Base-by-base conservation (phyloP, 2,329 filamentous ascomycete genomes). In the Thyridium curvatum region DNA sequence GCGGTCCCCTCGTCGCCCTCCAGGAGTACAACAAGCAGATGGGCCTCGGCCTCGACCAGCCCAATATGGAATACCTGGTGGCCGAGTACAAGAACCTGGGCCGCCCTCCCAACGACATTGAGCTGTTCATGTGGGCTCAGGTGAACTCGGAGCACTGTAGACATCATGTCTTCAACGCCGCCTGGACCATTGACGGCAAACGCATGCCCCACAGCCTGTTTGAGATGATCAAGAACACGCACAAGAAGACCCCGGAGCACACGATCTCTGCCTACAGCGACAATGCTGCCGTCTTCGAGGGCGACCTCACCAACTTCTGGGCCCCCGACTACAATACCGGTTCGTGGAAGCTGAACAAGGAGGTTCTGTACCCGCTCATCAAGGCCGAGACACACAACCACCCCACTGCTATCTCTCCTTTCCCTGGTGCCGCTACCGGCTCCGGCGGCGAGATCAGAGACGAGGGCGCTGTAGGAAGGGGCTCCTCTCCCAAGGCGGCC, bases 311-410 rank as follows among this genome's bases (percentile, higher is more conserved):
- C 28, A 80, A 74, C 46, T 84, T 86, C 56, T 97, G 91, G 91
- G 84, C 88, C 1, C 93, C 93, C 4, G 86, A 93, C 54, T 82
- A 89, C 50, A 73, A 80, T 30, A 94, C 86, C 4, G 87, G 90
- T 21, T 84, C 86, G 50, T 98, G 91, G 91, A 84, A 75, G 52
- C 77, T 91, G 43, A 87, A 77, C 15, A 93, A 87, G 53, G 93
- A 98, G 66, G 71, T 79, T 17, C 83, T 95, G 15, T 87, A 96
- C 58, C 85, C 90, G 51, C 69, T 98, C 35, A 82, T 83, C 59
- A 98, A 98, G 68, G 93, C 97, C 37, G 93, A 98, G 68, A 97
- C 93, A 2, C 91, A 97, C 66, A 97, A 97, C 61, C 91, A 97
- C 56, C 91, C 91, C 3, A 97, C 93, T 6, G 91, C 91, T 8